phyloP scores from a whole-genome alignment of 495 filamentous ascomycete species.

The Penicillium lagena region DNA sequence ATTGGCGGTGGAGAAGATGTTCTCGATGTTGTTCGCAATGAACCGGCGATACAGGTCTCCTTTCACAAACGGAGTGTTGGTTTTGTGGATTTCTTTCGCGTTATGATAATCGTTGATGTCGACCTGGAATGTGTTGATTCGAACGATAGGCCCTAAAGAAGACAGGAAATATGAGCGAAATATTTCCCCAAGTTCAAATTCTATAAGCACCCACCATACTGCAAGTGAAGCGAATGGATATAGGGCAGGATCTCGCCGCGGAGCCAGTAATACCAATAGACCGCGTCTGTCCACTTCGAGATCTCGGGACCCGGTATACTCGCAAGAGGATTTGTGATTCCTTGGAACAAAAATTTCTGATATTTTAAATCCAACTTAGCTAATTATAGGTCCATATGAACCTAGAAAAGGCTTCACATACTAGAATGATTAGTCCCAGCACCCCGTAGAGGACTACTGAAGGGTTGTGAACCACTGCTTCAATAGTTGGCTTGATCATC shows the following conservation, averaged over 20 bases:
- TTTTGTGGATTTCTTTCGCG: slow-evolving; percentile 33
- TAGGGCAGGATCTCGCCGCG: slow-evolving; percentile 24
- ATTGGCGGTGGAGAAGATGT: slow-evolving; percentile 27
- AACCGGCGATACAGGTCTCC: slow-evolving; percentile 16
- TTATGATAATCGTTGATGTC: slow-evolving; percentile 29
- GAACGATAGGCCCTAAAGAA: slow-evolving; percentile 35
- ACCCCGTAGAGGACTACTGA: too few relatives aligned
- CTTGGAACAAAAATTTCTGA: too few relatives aligned
- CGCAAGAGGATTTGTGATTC: too few relatives aligned
- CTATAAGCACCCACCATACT: slow-evolving; percentile 26
- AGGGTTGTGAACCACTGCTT: too few relatives aligned
- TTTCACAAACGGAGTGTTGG: slow-evolving; percentile 23
- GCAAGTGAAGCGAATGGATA: slow-evolving; percentile 34
- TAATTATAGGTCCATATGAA: too few relatives aligned
- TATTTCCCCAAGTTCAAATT: not conserved
- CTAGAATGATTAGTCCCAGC: too few relatives aligned
- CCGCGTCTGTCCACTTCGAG: slow-evolving; percentile 28
- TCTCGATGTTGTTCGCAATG: slow-evolving; percentile 5
- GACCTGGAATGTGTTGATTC: slow-evolving; percentile 27
- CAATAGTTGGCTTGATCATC: too few relatives aligned
- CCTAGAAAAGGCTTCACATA: too few relatives aligned
- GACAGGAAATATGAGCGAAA: not conserved
- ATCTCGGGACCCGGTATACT: slow-evolving; percentile 14
- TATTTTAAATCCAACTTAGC: too few relatives aligned
- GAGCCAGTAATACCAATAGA: slow-evolving; percentile 25